Base-by-base conservation (phyloP, 2,329 filamentous ascomycete species). In the Neocatenulostroma microsporum region DNA sequence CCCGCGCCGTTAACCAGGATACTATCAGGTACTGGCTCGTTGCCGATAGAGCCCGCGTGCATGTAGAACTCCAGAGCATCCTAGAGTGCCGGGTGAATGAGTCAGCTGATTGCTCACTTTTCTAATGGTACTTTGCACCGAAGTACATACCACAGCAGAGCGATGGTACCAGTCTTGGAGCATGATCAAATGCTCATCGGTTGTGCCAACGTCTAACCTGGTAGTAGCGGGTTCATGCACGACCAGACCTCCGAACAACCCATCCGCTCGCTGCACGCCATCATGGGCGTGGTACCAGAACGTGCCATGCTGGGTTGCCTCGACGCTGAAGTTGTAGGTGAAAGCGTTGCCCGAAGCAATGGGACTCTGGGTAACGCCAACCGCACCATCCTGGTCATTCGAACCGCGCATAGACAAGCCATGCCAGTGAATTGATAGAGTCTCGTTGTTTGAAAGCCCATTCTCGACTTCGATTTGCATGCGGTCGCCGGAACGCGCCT, bases 141-240 rank as follows among this genome's bases (percentile, higher is more conserved):
- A n/a, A n/a, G n/a, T n/a, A n/a, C n/a, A n/a, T n/a, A n/a, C n/a
- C n/a, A n/a, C n/a, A n/a, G n/a, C n/a, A n/a, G n/a, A n/a, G n/a
- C n/a, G n/a, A n/a, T 70, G 67, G 46, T 70, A 72, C 67, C 67
- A 70, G 45, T 72, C 69, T 5, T 67, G 67, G 24, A 70, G 53
- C 11, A 72, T 49, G n/a, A 72, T 50, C 10, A 71, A 43, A 8
- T 65, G 32, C 28, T 71, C 68, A 25, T 62, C 56, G 14, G 19
- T 30, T 20, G 30, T 18, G 3, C 62, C 34, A 3, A 51, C 37
- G 62, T 63, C 1, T 36, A 31, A 38, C 8, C 13, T 17, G 28
- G 19, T 13, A 6, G 17, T 6, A 14, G 20, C 17, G 45, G 66
- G 62, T 4, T 59, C 44, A 49, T 71, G 67, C n/a, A 71, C 56